Evolutionary conservation across 164 flowering plant species (phyloP).

Genomic region (Vitis cinerea): DNA sequence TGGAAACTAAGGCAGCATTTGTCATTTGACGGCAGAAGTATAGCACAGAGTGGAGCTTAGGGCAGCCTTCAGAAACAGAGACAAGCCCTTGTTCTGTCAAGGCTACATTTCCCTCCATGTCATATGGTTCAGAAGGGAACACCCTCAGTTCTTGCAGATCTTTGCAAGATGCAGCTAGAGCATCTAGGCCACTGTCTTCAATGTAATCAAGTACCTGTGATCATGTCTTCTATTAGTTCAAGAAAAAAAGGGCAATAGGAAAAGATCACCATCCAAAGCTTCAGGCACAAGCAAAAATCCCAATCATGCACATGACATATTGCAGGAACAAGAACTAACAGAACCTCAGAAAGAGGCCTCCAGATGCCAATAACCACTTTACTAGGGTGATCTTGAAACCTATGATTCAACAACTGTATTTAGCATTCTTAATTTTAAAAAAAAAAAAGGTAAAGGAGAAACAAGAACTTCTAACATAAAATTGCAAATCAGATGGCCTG

Average conservation of each 20-base stretch:
- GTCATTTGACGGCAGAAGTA: slow-evolving; percentile 92
- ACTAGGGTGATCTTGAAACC: background rate
- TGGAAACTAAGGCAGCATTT: slow-evolving; percentile 69
- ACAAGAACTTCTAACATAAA: background rate
- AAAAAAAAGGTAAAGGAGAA: no score
- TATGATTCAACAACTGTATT: background rate
- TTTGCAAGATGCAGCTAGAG: slow-evolving; percentile 64
- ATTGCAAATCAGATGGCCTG: background rate
- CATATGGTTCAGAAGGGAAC: slow-evolving; percentile 80
- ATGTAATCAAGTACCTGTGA: slow-evolving; percentile 79
- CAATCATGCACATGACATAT: background rate
- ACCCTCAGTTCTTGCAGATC: slow-evolving; percentile 71
- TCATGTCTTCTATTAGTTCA: slow-evolving; percentile 15
- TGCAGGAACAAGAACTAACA: background rate
- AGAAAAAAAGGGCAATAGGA: background rate
- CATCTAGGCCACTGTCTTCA: slow-evolving; percentile 75
- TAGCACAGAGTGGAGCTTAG: slow-evolving; percentile 77
- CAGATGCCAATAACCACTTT: background rate
- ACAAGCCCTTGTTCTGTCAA: slow-evolving; percentile 82
- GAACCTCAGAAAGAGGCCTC: background rate
- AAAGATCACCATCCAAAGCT: background rate
- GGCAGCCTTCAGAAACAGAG: slow-evolving; percentile 73
- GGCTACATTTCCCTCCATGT: slow-evolving; percentile 43
- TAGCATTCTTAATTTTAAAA: background rate
- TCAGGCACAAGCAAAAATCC: background rate